Base-by-base conservation (phyloP, 805 yeast genomes). In the Lipomyces chichibuensis region DNA sequence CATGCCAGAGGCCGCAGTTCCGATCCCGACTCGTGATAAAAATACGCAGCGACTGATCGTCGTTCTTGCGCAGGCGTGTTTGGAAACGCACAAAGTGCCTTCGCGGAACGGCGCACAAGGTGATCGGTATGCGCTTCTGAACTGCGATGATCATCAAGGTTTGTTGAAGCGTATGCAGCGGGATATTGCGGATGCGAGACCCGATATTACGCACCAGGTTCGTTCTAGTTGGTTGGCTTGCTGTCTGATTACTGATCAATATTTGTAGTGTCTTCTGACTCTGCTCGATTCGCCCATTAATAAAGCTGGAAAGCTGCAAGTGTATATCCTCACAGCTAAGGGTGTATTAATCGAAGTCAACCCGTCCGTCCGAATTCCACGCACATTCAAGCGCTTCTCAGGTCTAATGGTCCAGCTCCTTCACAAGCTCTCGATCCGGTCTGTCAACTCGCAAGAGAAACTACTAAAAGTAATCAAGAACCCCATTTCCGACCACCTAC, bases 101-200 rank as follows among this genome's bases (percentile, higher is more conserved):
- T 88, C 91, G 58, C 84, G 91, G 1, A 86, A 88, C 25, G 91
- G 92, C 17, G 87, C 89, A 60, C 69, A 65, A 52, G 96, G 94
- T 61, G 98, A 95, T 76, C 92, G 95, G 78, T 95, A 89, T 76
- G 98, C 97, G 0, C 81, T 95, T 68, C 83, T 95, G 75, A 95
- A 95, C 81, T 95, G 99, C 83, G 99, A 95, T 78, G 99, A 95
- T 77, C 99, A 95, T 78, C 99, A 95, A 81, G 98, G 98, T 17
- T 82, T 94, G 62, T 82, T 95, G 74, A 89, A 94, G 78, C 94
- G 92, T 77, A 92, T 94, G 96, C 97, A 96, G 62, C 87, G 98
- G 77, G 98, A 95, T 76, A 94, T 95, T 71, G 91, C 97, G 59
- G 99, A 95, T 77, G 98, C 98, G 7, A 87, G 99, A 79, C 99